phyloP scores from a whole-genome alignment of 2,329 filamentous ascomycete genomes.

The Alternaria metachromatica region DNA sequence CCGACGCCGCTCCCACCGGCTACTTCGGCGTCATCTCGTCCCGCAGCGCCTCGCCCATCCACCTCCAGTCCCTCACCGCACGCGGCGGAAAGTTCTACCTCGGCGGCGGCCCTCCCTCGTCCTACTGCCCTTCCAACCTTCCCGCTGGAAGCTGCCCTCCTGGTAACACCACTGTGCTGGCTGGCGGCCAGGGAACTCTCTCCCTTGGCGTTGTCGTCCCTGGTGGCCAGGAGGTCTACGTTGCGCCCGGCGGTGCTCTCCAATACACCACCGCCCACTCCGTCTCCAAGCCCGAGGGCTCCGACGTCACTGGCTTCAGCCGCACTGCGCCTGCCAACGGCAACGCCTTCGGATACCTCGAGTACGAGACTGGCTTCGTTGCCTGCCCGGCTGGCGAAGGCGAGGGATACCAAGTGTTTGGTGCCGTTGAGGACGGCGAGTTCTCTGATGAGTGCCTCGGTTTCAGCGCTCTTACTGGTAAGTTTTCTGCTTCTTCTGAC shows the following conservation, averaged over 20 bases:
- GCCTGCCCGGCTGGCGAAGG: conserved; percentile 40
- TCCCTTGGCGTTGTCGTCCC: conserved; percentile 62
- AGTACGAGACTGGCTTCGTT: conserved; percentile 40
- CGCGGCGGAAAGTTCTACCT: conserved; percentile 59
- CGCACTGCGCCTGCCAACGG: conserved; percentile 30
- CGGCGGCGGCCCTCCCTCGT: conserved; percentile 51
- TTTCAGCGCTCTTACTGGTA: conserved; percentile 44
- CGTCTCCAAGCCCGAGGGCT: conserved; percentile 57
- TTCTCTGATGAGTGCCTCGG: conserved; percentile 40
- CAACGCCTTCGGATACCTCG: conserved; percentile 34
- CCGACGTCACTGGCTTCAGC: conserved; percentile 59
- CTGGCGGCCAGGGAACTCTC: conserved; percentile 41
- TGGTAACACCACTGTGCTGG: conserved; percentile 57
- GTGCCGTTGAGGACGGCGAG: conserved; percentile 27
- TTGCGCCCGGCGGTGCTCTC: conserved; percentile 61
- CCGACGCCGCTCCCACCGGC: conserved; percentile 3
- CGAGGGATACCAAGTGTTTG: conserved; percentile 45
- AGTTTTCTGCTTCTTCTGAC: conserved; percentile 6
- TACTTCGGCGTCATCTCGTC: conserved; percentile 55
- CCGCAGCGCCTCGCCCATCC: conserved; percentile 58
- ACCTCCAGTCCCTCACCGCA: conserved; percentile 57
- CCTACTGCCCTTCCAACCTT: conserved; percentile 57
- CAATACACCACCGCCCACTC: conserved; percentile 65
- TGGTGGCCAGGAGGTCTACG: conserved; percentile 68
- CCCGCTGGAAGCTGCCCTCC: conserved; percentile 52